A percentile compares a stretch with the other conserved stretches of the same genome.
phyloP scores from a whole-genome alignment of 2,329 filamentous ascomycete genomes.

The Ploettnerulaceae sp. region DNA sequence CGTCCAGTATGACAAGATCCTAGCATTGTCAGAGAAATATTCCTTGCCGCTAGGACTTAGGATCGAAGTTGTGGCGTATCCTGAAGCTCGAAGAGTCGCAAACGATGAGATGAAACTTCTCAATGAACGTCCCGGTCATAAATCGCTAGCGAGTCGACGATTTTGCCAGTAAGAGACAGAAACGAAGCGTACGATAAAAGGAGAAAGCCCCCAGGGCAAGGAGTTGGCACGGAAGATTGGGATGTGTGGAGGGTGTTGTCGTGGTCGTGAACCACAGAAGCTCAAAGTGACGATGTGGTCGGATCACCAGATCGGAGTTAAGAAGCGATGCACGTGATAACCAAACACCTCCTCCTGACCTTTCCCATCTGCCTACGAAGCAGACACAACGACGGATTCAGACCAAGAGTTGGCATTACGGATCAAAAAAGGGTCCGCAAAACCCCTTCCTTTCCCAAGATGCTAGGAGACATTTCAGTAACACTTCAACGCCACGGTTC shows the following conservation, averaged over 20 bases:
- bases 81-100: constrained; percentile 28
- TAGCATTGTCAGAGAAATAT: neutral
- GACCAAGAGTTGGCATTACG: neutral
- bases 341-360: neutral
- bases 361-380: neutral
- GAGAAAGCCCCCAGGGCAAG: neutral
- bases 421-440: neutral
- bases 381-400: neutral
- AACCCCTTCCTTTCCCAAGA: neutral
- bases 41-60: constrained; percentile 2
- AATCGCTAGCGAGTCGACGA: neutral
- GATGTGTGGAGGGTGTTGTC: neutral
- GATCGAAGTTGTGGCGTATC: constrained; percentile 18
- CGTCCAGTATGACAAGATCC: constrained; percentile 5
- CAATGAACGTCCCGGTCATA: constrained; percentile 4
- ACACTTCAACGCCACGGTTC: neutral
- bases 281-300: too few relatives aligned
- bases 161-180: neutral
- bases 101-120: constrained; percentile 30
- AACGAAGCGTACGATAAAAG: neutral
- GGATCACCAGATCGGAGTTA: neutral
- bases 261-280: neutral
- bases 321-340: neutral
- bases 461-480: neutral
- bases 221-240: neutral